Percentiles rank a stretch among this genome's conserved stretches.
phyloP scores from a whole-genome alignment of 768 basidiomycete species.

The Dioszegia crocea region DNA sequence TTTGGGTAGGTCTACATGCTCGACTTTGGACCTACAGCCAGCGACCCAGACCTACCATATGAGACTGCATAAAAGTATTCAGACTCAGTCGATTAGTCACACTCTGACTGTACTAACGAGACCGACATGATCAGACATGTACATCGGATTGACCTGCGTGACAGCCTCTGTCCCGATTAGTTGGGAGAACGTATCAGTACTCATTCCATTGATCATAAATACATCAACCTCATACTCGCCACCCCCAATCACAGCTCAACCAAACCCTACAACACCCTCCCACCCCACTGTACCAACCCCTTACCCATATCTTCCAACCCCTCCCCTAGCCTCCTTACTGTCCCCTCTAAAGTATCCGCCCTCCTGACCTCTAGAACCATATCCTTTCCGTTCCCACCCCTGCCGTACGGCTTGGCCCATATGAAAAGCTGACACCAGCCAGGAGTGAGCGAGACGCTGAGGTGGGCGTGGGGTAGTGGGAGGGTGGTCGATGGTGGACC shows the following conservation, averaged over 20 bases:
- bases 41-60: no score
- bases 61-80: no score
- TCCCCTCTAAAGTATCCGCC: slow-evolving; percentile 19
- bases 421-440: slow-evolving; percentile 27
- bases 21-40: no score
- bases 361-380: slow-evolving; percentile 36
- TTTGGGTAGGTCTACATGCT: no score
- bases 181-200: no score
- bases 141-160: no score
- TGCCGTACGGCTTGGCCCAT: slow-evolving; percentile 9
- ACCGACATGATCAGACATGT: no score
- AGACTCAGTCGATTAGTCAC: no score
- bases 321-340: slow-evolving; percentile 21
- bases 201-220: no score
- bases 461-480: slow-evolving; percentile 29
- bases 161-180: no score
- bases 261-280: slow-evolving; percentile 14
- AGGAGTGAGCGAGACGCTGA: slow-evolving; percentile 33
- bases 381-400: slow-evolving; percentile 10
- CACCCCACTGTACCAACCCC: slow-evolving; percentile 32
- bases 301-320: slow-evolving; percentile 31
- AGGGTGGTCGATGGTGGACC: background rate
- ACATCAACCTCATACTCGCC: background rate
- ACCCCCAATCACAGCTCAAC: background rate
- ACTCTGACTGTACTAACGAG: no score